Evolutionary conservation across 2,329 filamentous ascomycete genomes (phyloP), one percentile per base, ranked within the genome.

Genomic region (Aspergillus vadensis): DNA sequence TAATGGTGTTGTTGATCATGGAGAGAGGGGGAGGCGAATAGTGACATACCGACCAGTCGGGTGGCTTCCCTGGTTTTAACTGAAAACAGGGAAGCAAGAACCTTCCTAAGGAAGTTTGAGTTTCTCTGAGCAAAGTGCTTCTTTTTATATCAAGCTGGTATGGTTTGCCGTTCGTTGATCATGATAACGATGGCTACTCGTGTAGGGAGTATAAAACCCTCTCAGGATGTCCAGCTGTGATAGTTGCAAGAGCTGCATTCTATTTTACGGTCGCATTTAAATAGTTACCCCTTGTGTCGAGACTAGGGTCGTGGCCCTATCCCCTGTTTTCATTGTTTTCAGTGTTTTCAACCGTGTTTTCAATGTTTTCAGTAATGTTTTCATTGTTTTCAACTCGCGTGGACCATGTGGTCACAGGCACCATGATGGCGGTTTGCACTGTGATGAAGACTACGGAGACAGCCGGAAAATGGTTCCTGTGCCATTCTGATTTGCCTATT

Each of bases 321-420:
- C 39, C 15, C 17, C 48, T 55, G 53, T 56, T 56, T 56, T 49
- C 43, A 56, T 17, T 50, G 43, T 49, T 48, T 50, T 50, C 30
- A 41, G 27, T 57, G 54, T 56, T 56, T 56, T 48, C 54, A 56
- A 10, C 27, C 27, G 8, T 55, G 53, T 55, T 55, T 55, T 55
- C 39, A 55, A 14, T 47, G 39, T 44, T 43, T 47, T 47, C 23
- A 36, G 4, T 32, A 47, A 5, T 55, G 53, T 56, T 56, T 56
- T 56, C 43, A 56, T 25, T 50, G 43, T 49, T 48, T 50, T 50
- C 30, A 41, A 23, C 41, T 14, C 21, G 10, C 10, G 19, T 44
- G 41, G 41, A 44, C 10, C 17, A 17, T 27, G 14, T 49, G 23
- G 44, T 19, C 5, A 12, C 32, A 36, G 32, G 32, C 32, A 36